phyloP scores from a whole-genome alignment of 345 rosid species.

The Citropsis articulata region DNA sequence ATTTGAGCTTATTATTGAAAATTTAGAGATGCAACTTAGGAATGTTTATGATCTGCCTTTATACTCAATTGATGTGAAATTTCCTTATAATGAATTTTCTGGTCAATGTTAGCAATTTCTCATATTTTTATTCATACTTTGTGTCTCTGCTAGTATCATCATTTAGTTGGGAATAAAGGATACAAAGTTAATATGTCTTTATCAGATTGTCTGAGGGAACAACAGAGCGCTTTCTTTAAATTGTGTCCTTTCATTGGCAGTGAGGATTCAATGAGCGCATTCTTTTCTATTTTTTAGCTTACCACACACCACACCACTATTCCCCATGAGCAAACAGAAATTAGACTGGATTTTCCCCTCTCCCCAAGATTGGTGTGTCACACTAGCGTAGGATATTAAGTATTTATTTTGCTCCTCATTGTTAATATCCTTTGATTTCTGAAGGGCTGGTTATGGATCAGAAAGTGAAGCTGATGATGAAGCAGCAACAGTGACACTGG shows the following conservation, averaged over 20 bases:
- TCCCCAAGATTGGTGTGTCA: not conserved
- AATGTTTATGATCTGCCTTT: not conserved
- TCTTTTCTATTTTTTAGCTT: not conserved
- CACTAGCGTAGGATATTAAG: not conserved
- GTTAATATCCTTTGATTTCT: slow-evolving; percentile 1
- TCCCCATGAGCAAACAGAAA: not conserved
- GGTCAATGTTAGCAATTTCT: not conserved
- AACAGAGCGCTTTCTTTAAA: not conserved
- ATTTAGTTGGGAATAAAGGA: not conserved
- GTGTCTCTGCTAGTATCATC: not conserved
- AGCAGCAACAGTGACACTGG: slow-evolving; percentile 82
- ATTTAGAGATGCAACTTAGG: not conserved
- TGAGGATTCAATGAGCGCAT: not conserved
- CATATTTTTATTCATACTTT: not conserved
- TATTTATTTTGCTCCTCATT: not conserved
- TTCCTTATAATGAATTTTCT: not conserved
- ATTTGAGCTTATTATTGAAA: not conserved
- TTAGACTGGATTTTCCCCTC: not conserved
- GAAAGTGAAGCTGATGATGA: slow-evolving; percentile 98
- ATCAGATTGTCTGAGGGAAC: not conserved
- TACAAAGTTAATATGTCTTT: not conserved
- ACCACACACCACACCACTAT: not conserved
- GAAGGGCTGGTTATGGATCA: slow-evolving; percentile 92
- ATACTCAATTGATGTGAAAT: not conserved
- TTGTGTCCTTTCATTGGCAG: not conserved